Evolutionary conservation across 2,329 filamentous ascomycete genomes (phyloP).

Genomic region (Cadophora malorum): DNA sequence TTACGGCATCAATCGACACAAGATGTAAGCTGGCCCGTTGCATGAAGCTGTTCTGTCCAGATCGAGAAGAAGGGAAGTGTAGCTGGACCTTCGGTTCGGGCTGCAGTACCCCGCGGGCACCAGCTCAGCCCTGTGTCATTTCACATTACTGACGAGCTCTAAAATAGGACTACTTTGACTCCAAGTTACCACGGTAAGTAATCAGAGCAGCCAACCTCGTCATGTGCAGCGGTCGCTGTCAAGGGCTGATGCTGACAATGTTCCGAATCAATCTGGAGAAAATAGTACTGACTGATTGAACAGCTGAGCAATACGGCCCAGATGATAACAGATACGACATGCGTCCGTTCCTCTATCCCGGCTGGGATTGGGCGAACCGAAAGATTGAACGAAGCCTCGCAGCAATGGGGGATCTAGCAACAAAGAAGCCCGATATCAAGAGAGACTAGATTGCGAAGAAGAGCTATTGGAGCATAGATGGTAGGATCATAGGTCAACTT

Average conservation of each 20-base stretch:
- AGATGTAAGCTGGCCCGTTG: neutral
- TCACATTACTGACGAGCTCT: neutral
- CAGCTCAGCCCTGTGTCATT: neutral
- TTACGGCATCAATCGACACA: neutral
- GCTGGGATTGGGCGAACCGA: slow-evolving; percentile 7
- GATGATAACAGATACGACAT: slow-evolving; percentile 13
- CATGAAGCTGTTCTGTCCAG: neutral
- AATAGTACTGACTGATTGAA: neutral
- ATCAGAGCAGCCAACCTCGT: neutral
- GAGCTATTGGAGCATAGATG: no score
- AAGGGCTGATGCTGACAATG: neutral
- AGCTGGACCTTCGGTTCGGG: neutral
- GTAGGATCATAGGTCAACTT: neutral
- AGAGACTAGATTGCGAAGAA: neutral
- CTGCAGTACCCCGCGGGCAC: neutral
- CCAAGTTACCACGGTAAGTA: slow-evolving; percentile 7
- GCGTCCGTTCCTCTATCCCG: neutral
- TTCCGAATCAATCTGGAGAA: neutral
- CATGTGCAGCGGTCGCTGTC: neutral
- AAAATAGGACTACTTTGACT: slow-evolving; percentile 1
- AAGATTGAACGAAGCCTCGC: slow-evolving; percentile 14
- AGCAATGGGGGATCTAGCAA: neutral
- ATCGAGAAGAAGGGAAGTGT: neutral
- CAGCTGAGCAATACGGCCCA: slow-evolving; percentile 1
- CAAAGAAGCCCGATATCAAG: neutral